Evolutionary conservation across 148 eudicot genomes (phyloP), one percentile per base, ranked within the genome.

Genomic region (Spergularia marina): DNA sequence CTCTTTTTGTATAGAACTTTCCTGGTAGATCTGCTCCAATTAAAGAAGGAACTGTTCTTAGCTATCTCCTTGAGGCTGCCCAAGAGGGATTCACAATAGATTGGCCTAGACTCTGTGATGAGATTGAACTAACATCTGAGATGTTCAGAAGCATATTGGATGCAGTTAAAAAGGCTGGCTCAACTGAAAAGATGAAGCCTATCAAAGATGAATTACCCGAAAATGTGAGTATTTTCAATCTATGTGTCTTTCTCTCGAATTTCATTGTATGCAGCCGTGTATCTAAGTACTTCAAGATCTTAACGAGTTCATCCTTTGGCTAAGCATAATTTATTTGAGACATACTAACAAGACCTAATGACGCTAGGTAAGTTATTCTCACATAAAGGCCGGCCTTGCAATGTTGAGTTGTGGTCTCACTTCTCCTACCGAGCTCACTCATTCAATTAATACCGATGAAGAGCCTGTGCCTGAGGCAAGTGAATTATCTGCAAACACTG

Each of bases 21-120:
- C 91, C 97, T 68, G 85, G 89, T 77, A 87, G 97, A 90, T 74
- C 92, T 78, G 94, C 91, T 75, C 86, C 97, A 14, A 85, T 92
- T 65, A 86, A 92, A 80, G 97, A 87, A 82, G 82, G 79, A 75
- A 92, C 97, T 52, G 89, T 89, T 44, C 60, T 81, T 5, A 78
- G 77, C 68, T 92, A 90, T 82, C 76, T 92, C 36, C 77, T 92
- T 44, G 97, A 92, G 79, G 97, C 97, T 63, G 90, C 83, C 44
- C 84, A 76, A 77, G 92, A 92, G 65, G 97, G 97, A 40, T 88
- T 82, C 41, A 57, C 63, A 15, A 60, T 89, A 74, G 89, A 92
- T 62, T 92, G 97, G 97, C 69, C 79, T 71, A 85, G 97, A 83
- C 80, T 89, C 49, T 85, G 83, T 80, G 78, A 80, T 55, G 90